Conservation (phyloP, 805 yeast genomes). For the Candida sithepensis region DNA sequence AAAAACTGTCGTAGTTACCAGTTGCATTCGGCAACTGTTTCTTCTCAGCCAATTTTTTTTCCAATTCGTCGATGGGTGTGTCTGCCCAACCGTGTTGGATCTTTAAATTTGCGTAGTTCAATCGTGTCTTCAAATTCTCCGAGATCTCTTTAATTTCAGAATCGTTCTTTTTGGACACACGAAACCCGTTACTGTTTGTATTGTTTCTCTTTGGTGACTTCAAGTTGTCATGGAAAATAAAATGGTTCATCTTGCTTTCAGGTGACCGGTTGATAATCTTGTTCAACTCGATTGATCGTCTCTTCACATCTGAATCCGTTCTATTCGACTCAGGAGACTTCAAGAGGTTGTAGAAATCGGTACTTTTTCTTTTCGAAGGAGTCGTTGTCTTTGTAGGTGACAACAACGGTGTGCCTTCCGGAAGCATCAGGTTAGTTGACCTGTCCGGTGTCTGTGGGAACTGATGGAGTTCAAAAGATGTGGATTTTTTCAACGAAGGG, state of each 20-base stretch:
- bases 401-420: conserved; percentile 31
- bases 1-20: conserved; percentile 22
- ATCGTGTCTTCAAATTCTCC: conserved; percentile 33
- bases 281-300: conserved; percentile 31
- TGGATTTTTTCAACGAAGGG: conserved; percentile 22
- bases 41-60: conserved; percentile 23
- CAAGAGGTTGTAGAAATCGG: conserved; percentile 33
- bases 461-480: conserved; percentile 17
- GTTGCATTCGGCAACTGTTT: not conserved
- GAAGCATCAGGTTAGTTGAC: conserved; percentile 25
- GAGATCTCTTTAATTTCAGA: conserved; percentile 34
- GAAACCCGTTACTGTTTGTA: conserved; percentile 9
- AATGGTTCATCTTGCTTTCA: conserved; percentile 16
- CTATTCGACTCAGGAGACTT: conserved; percentile 32
- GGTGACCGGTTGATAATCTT: conserved; percentile 27
- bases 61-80: conserved; percentile 26
- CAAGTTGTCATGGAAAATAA: conserved; percentile 26
- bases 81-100: conserved; percentile 35
- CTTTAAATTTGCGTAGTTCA: conserved; percentile 34
- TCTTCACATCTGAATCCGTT: conserved; percentile 21
- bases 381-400: conserved; percentile 31
- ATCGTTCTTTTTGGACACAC: conserved; percentile 29
- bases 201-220: conserved; percentile 22
- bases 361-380: conserved; percentile 30
- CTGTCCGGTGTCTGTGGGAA: conserved; percentile 30